phyloP scores from a whole-genome alignment of 345 rosid genomes.

The Euphorbia peplus region DNA sequence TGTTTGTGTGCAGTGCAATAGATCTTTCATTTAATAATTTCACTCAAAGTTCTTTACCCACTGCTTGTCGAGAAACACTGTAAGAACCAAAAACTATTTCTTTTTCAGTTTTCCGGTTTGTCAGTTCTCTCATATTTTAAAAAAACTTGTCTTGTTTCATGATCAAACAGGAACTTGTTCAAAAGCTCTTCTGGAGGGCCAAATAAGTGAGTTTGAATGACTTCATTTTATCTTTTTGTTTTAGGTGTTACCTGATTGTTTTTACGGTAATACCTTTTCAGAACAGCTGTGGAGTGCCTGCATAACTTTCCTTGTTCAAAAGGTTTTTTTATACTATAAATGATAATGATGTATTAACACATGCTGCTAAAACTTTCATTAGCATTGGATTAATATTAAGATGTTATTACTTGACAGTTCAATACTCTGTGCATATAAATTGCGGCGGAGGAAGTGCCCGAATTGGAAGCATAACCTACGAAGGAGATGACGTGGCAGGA shows the following conservation, averaged over 20 bases:
- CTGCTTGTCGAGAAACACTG: constrained; percentile 9
- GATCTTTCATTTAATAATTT: constrained; percentile 22
- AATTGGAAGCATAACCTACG: background rate
- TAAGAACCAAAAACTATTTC: background rate
- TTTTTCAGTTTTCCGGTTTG: background rate
- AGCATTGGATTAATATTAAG: background rate
- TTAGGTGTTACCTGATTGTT: background rate
- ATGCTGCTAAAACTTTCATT: background rate
- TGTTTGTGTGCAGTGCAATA: constrained; percentile 9
- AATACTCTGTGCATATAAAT: constrained; percentile 11
- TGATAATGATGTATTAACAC: no score
- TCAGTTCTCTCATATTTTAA: background rate
- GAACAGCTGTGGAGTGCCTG: constrained; percentile 5
- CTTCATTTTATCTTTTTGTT: background rate
- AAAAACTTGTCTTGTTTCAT: background rate
- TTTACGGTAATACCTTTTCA: background rate
- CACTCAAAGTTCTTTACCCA: background rate
- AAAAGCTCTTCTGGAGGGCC: background rate
- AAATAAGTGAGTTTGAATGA: constrained; percentile 3
- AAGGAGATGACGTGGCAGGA: constrained; percentile 7
- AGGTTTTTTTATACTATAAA: background rate
- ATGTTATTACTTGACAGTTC: background rate
- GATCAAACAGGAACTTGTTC: constrained; percentile 5
- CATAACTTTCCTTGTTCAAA: background rate
- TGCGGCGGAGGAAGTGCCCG: constrained; percentile 9